Evolutionary conservation across 805 yeast species (phyloP), one percentile per base, ranked within the genome.

Genomic region (Kuraishia hungarica): DNA sequence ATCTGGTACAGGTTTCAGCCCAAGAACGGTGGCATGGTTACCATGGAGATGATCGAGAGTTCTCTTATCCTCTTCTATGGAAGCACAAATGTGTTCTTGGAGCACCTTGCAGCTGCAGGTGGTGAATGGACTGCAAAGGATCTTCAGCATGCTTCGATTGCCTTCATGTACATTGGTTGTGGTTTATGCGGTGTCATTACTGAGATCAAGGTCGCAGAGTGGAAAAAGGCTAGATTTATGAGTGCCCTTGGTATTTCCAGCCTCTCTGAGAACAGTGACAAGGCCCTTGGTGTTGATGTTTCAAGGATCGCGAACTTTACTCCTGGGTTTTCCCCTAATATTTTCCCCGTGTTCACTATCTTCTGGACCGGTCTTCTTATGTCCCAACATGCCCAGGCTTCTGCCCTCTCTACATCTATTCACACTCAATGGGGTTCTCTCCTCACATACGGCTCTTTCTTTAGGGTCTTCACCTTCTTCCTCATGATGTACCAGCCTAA

Each of bases 311-410:
- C 51, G n/a, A 61, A 62, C 52, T 78, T 63, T 13, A 70, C 86
- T 1, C 92, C 92, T 1, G 96, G 96, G 0, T 88, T 75, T 68
- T 86, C 96, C 1, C 92, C 96, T 60, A 94, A 94, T 67, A 97
- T 97, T 39, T 90, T 94, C 80, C 97, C 98, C 2, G 84, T 89
- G 1, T 81, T 94, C 60, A 90, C 96, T 1, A 88, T 94, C 39
- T 94, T 89, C 72, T 94, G 97, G 96, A 94, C 98, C 1, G 99
- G 99, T 28, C 78, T 86, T 15, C 76, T 94, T 58, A 94, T 94
- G 99, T 91, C 97, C 1, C 89, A 87, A 69, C 99, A 94, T 70
- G 84, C 83, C 47, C 99, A 94, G 70, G 87, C 92, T 5, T 85
- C 94, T 0, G 74, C 67, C 54, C 77, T 87, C 35, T 84, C 97